Percentiles rank a stretch among this genome's conserved stretches.
Conservation (phyloP, 2,329 filamentous ascomycete species). For the Colletotrichum simmondsii region DNA sequence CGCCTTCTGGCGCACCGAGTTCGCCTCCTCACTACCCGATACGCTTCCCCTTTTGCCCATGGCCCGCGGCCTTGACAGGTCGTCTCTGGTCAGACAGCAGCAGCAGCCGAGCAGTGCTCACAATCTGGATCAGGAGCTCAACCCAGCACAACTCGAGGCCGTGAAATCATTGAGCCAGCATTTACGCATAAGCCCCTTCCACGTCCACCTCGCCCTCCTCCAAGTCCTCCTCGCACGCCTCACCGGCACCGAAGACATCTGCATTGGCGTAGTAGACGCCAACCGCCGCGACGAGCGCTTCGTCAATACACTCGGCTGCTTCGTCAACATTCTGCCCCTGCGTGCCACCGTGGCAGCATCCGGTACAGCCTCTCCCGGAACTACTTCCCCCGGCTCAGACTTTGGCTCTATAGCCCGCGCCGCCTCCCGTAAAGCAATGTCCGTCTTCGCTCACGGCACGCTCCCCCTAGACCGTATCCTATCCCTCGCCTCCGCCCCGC, state of each 20-base stretch:
- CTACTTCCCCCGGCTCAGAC: conserved; percentile 35
- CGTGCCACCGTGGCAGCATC: no score
- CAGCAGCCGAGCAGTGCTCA: neutral
- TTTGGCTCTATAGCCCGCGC: conserved; percentile 42
- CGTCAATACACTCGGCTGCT: conserved; percentile 52
- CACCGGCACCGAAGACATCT: conserved; percentile 45
- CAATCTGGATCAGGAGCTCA: neutral
- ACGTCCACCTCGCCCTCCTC: conserved; percentile 56
- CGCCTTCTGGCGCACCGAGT: neutral
- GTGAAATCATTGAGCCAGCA: neutral
- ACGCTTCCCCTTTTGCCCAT: neutral
- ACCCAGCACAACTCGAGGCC: no score
- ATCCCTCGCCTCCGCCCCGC: conserved; percentile 50
- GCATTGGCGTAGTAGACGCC: conserved; percentile 60
- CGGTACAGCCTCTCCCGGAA: no score
- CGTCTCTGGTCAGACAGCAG: neutral
- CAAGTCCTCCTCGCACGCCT: neutral
- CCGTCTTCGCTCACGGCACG: conserved; percentile 52
- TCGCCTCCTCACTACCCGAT: neutral
- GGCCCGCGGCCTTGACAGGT: neutral
- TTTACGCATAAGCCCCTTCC: conserved; percentile 45
- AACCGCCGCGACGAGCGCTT: conserved; percentile 47
- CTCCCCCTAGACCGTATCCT: conserved; percentile 62
- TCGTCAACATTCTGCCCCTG: conserved; percentile 60
- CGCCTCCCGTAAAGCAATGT: neutral